Evolutionary conservation across 345 rosid species (phyloP).

Genomic region (Sisymbrium altissimum): DNA sequence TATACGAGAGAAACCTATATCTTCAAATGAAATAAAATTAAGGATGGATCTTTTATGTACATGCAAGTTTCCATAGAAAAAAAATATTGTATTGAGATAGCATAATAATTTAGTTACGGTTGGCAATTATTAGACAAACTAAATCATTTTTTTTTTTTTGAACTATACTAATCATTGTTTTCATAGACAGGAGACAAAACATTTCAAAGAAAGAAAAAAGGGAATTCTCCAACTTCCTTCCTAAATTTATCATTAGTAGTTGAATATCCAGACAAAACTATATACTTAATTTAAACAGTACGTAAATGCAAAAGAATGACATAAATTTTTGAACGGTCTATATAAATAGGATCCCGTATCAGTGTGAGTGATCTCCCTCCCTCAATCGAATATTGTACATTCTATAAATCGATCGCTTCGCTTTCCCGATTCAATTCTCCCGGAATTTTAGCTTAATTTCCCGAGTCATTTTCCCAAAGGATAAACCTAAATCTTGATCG

Average conservation of each 20-base stretch:
- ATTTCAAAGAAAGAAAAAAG: neutral
- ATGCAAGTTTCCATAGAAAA: constrained; percentile 6
- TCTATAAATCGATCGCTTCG: constrained; percentile 2
- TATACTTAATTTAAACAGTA: neutral
- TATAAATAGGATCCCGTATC: neutral
- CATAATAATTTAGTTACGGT: neutral
- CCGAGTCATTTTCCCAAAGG: neutral
- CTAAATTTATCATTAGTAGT: neutral
- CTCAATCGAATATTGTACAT: constrained; percentile 9
- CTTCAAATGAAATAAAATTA: neutral
- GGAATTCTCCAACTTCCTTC: neutral
- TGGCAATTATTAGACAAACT: neutral
- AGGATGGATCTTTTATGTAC: neutral
- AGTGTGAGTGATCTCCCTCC: constrained; percentile 10
- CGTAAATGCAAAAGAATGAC: neutral
- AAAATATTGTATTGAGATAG: neutral
- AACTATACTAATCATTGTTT: constrained; percentile 4
- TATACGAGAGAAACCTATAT: too few relatives aligned
- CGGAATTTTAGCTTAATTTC: neutral
- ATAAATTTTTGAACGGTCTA: neutral
- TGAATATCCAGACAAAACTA: neutral
- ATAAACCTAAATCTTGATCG: neutral
- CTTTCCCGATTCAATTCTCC: constrained; percentile 16
- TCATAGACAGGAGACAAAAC: constrained; percentile 5
- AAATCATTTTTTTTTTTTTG: neutral